phyloP scores from a whole-genome alignment of 768 basidiomycete genomes.

The Leucocoprinus leucothites region DNA sequence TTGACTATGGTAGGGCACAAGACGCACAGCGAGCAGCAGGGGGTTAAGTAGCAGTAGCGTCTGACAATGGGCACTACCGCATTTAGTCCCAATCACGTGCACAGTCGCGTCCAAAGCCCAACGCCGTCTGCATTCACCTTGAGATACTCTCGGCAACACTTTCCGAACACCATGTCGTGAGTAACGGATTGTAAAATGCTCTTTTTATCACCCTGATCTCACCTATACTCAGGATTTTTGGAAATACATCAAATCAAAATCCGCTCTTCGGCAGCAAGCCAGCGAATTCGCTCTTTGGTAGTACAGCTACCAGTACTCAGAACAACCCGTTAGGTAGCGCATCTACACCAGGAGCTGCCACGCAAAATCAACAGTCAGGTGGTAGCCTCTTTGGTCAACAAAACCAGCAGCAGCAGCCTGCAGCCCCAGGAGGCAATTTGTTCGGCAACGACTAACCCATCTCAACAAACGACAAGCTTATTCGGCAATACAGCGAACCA shows the following conservation, averaged over 20 bases:
- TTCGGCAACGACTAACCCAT: slow-evolving; percentile 12
- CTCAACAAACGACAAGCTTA: slow-evolving; percentile 15
- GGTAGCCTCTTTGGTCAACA: slow-evolving; percentile 25
- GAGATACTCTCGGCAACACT: not conserved
- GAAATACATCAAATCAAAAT: slow-evolving; percentile 16
- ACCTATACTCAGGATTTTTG: not conserved
- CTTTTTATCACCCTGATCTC: no score
- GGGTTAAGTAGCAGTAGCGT: no score
- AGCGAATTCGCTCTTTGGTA: slow-evolving; percentile 34
- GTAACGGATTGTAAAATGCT: not conserved
- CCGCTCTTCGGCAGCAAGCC: slow-evolving; percentile 8
- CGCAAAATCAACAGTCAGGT: slow-evolving; percentile 15
- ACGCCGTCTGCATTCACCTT: no score
- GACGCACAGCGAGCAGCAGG: no score
- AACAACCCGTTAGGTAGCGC: slow-evolving; percentile 17
- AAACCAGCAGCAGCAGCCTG: slow-evolving; percentile 13
- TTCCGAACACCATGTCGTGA: not conserved
- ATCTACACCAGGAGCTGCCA: slow-evolving; percentile 15
- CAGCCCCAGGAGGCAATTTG: slow-evolving; percentile 8
- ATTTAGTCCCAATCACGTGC: not conserved
- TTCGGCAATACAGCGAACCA: slow-evolving; percentile 22
- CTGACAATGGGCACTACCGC: no score
- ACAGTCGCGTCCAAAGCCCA: not conserved
- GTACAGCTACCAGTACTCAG: slow-evolving; percentile 25
- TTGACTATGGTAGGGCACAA: no score